Base-by-base conservation (phyloP, 352 stramenopile genomes). In the Blastocystis sp. region DNA sequence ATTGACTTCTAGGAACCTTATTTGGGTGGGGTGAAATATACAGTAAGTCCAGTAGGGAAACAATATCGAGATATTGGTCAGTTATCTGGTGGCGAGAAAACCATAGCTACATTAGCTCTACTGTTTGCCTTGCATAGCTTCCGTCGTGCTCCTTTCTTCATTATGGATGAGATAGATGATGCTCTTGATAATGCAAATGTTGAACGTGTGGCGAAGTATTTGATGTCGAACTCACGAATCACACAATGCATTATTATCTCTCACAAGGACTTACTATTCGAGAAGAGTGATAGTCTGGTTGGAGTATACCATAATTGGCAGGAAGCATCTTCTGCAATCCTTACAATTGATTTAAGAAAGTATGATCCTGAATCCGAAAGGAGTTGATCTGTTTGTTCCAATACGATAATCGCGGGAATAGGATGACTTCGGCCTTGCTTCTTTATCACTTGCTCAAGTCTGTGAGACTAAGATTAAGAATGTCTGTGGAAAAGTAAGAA, bases 141-240 rank as follows among this genome's bases (percentile, higher is more conserved):
- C 59, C 81, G 89, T 0, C 94, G 93, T 6, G 95, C 94, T 0
- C 94, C 94, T 0, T 99, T 99, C 89, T 98, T 99, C 88, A 95
- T 99, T 24, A 96, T 99, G 89, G 97, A 99, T 89, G 97, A 99
- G 91, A 95, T 99, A 32, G 97, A 99, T 91, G 97, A 96, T 1
- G 97, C 96, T 14, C 90, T 99, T 37, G 97, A 99, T 91, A 99
- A 98, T 88, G 95, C 98, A 73, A 99, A 99, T 89, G 95, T 99
- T 63, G 95, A 97, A 89, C 98, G 98, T 89, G 95, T 98, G 0
- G 97, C 94, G 65, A 96, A 95, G 54, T 99, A 97, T 89, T 97
- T 98, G 77, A 91, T 93, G 24, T 90, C 91, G 66, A 94, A 92
- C 75, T 90, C 86, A 21, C 93, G 93, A 74, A 92, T 96, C 88